Base-by-base conservation (phyloP, 768 basidiomycete species). In the Lactarius hatsudake region DNA sequence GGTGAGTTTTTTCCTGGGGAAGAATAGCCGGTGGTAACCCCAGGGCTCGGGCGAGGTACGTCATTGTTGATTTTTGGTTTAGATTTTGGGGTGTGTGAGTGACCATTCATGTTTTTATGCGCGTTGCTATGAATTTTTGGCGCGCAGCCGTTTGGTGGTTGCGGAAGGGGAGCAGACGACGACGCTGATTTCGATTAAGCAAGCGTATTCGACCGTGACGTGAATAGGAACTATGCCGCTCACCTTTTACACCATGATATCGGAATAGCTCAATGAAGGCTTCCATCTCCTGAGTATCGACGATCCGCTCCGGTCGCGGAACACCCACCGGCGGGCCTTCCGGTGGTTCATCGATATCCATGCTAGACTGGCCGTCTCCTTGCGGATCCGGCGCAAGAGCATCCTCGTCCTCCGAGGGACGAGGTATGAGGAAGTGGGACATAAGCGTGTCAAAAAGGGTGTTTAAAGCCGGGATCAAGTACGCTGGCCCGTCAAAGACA, bases 381-480 rank as follows among this genome's bases (percentile, higher is more conserved):
- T 65, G 59, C 59, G 66, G 71, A 3, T 74, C 73, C 38, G 74
- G 71, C 10, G 59, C 69, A 28, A 36, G 42, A 7, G 18, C 30
- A 10, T 34, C 23, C 61, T 68, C 61, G 45, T n/a, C 40, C 65
- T 74, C 67, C 0, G 71, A 30, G 54, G 74, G 62, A 43, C 76
- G 78, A 8, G 73, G 61, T 55, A 74, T 76, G 60, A 83, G 75
- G 73, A 88, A 82, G 36, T 81, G 78, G 59, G 79, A 76, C 70
- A 88, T 79, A 66, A 88, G 79, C 26, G 87, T 77, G 42, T 89
- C 86, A 75, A 92, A 96, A 56, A 96, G 76, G 34, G 80, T 79
- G 61, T 86, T 84, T 64, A 94, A 77, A 6, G 93, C 86, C 17
- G 94, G 92, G 74, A 90, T 82, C 57, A 91, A 82, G 77, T 94